Evolutionary conservation across 306 rosid species (phyloP).

Genomic region (Phaseolus lunatus): DNA sequence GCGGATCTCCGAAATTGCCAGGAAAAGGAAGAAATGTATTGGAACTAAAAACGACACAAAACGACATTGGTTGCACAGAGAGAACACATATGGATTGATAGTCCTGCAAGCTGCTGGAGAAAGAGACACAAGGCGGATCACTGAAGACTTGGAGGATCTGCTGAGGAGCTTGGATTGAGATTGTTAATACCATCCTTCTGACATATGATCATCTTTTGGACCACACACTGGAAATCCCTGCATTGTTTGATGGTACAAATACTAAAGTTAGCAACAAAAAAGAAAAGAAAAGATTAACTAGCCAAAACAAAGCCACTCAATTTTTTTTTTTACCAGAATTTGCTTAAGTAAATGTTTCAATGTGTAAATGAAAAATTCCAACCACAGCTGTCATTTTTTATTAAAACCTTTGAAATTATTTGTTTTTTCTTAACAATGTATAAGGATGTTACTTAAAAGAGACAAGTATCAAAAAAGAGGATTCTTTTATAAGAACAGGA

Average conservation of each 20-base stretch:
- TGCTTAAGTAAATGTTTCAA: too few relatives aligned
- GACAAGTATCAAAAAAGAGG: neutral
- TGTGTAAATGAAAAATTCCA: neutral
- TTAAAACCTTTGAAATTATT: neutral
- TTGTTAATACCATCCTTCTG: constrained; percentile 58
- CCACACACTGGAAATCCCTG: constrained; percentile 64
- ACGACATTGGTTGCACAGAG: neutral
- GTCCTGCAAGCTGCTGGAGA: constrained; percentile 15
- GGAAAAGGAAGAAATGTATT: constrained; percentile 19
- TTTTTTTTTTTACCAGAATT: too few relatives aligned
- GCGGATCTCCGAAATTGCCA: constrained; percentile 5
- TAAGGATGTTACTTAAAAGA: neutral
- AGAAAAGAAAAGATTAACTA: neutral
- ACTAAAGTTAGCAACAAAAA: constrained; percentile 8
- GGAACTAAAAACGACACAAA: constrained; percentile 20
- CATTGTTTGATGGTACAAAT: constrained; percentile 35
- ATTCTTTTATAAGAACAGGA: neutral
- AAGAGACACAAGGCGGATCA: neutral
- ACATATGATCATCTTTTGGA: constrained; percentile 58
- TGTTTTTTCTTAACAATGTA: neutral
- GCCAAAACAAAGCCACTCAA: neutral
- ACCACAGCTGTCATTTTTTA: neutral
- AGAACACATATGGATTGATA: constrained; percentile 12
- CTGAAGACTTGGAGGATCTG: constrained; percentile 41
- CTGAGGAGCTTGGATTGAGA: constrained; percentile 49